Base-by-base conservation (phyloP, 2,329 filamentous ascomycete genomes). In the Cadophora sp. region DNA sequence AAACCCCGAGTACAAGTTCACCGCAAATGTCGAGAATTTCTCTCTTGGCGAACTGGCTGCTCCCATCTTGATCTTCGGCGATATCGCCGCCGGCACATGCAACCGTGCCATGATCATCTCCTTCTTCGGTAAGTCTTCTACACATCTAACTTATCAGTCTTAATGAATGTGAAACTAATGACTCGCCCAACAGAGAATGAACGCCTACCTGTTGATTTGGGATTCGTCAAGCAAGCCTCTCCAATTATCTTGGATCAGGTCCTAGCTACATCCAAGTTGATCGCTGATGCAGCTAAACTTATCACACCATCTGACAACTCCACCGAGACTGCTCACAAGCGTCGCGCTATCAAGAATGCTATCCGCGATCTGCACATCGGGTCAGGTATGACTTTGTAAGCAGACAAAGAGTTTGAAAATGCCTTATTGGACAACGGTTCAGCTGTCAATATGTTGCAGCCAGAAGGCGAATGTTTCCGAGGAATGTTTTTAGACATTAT, bases 1-100 rank as follows among this genome's bases (percentile, higher is more conserved):
- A 59, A 87, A 87, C 70, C 83, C 84, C 0, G 78, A 77, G 0
- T 87, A 84, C 71, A 79, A 73, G 0, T 83, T 87, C 76, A 81
- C 80, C 0, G 68, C 75, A 0, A 75, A 72, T 0, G 80, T 76
- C 0, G 80, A 83, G 66, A 65, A 75, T 9, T 9, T 86, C 68
- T 83, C 81, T 66, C 73, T 83, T 1, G 84, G 84, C 5, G 84
- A 87, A 76, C 71, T 84, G 0, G 79, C 81, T 4, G 84, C 83
- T 3, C 82, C 81, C 0, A 78, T 86, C n/a, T 76, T 85, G 18
- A 80, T 78, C 0, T 82, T 87, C 59, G 84, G 85, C 0, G 80
- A 85, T 70, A 73, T 79, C 4, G 66, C 75, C 0, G 59, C 74
- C 0, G 79, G 75, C 0, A 82, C 78, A 0, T 83, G 83, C 2